A percentile compares a stretch with the other conserved stretches of the same genome.
phyloP scores from a whole-genome alignment of 1,139 yeast species.

The Hanseniaspora uvarum region DNA sequence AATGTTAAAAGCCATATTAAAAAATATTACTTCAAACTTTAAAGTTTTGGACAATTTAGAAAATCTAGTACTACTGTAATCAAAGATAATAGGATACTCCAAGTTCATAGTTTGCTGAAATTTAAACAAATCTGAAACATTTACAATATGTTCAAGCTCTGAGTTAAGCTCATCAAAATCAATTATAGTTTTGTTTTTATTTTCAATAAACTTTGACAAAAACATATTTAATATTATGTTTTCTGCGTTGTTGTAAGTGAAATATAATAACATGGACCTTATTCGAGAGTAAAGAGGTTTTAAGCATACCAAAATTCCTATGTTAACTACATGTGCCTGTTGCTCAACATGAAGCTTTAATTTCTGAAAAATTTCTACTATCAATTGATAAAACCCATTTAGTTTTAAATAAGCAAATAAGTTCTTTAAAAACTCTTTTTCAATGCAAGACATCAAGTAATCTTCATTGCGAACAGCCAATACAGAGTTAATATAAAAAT shows the following conservation, averaged over 20 bases:
- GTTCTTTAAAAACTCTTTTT: slow-evolving; percentile 31
- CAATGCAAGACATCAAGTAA: slow-evolving; percentile 26
- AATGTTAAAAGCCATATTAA: slow-evolving; percentile 24
- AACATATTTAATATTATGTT: slow-evolving; percentile 1
- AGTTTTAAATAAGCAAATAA: slow-evolving; percentile 35
- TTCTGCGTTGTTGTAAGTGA: slow-evolving; percentile 3
- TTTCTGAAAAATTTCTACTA: slow-evolving; percentile 26
- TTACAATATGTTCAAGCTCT: background rate
- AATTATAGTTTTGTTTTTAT: background rate
- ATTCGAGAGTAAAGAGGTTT: background rate
- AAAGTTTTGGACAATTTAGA: slow-evolving; percentile 21
- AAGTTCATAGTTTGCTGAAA: slow-evolving; percentile 19
- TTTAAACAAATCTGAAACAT: background rate
- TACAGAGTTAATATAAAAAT: slow-evolving; percentile 24
- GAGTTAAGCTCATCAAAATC: slow-evolving; percentile 1
- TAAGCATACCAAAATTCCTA: slow-evolving; percentile 12
- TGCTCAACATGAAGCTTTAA: slow-evolving; percentile 12
- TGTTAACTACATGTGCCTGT: slow-evolving; percentile 18
- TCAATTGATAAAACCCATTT: slow-evolving; percentile 32
- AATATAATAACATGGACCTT: background rate
- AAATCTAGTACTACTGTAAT: slow-evolving; percentile 22
- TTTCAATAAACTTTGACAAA: background rate
- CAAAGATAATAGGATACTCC: slow-evolving; percentile 23
- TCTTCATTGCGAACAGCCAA: slow-evolving; percentile 22
- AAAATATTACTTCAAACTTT: slow-evolving; percentile 26